These are phyloP conservation scores for Erysiphe pulchra DNA, from an alignment of 2,329 filamentous ascomycete genomes.

Conservation along the genomic window DNA sequence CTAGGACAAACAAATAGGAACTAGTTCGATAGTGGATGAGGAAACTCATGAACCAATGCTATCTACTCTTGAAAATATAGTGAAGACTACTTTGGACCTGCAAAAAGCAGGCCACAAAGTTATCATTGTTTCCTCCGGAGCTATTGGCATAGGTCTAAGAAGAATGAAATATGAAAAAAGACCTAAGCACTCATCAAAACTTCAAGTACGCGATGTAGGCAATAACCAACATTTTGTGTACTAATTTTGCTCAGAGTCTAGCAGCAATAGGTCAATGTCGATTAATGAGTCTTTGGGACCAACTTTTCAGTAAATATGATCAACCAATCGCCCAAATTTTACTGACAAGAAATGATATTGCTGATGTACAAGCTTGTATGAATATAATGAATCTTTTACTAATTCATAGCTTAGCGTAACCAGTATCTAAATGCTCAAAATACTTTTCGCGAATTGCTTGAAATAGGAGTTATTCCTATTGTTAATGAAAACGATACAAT, in stretches of 20 bases:
- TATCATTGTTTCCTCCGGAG: conserved; percentile 88
- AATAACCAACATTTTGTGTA: neutral
- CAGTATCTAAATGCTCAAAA: conserved; percentile 95
- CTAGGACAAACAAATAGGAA: conserved; percentile 30
- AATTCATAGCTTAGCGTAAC: conserved; percentile 30
- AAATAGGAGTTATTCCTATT: conserved; percentile 92
- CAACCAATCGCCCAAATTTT: conserved; percentile 90
- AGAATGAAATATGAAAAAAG: conserved; percentile 71
- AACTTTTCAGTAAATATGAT: conserved; percentile 61
- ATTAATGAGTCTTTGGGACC: conserved; percentile 88
- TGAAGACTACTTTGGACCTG: conserved; percentile 74
- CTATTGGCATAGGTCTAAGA: conserved; percentile 78
- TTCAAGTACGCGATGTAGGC: conserved; percentile 33
- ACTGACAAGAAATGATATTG: conserved; percentile 84
- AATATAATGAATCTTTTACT: neutral
- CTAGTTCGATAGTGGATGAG: conserved; percentile 96
- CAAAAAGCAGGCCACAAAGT: conserved; percentile 81
- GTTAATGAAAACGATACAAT: conserved; percentile 98
- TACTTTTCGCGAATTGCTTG: conserved; percentile 67
- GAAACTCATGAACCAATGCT: conserved; percentile 80
- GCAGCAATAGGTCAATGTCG: conserved; percentile 91
- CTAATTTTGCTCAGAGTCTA: conserved; percentile 32
- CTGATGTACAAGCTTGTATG: conserved; percentile 35
- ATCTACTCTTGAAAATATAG: conserved; percentile 73
- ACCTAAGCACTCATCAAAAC: conserved; percentile 70